phyloP scores from a whole-genome alignment of 352 stramenopile genomes.

The Pythium utonaiense region DNA sequence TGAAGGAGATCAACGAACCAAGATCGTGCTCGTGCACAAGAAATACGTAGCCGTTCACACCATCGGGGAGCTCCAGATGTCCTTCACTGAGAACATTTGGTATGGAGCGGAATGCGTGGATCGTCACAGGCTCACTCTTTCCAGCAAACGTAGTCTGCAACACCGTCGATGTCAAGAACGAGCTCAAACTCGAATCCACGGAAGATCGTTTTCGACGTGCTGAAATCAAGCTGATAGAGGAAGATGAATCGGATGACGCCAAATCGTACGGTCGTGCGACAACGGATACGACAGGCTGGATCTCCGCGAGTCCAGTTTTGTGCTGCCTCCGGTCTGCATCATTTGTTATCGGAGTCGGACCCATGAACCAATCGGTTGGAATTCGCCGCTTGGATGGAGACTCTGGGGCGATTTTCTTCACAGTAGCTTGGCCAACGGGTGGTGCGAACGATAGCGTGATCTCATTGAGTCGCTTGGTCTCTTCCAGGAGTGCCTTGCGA shows the following conservation, averaged over 20 bases:
- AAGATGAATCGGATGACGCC: slow-evolving; percentile 11
- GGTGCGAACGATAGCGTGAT: slow-evolving; percentile 55
- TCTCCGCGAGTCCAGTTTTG: background rate
- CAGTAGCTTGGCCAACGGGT: slow-evolving; percentile 58
- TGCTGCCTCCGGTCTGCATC: slow-evolving; percentile 21
- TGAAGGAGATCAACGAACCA: slow-evolving; percentile 78
- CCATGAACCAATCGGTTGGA: slow-evolving; percentile 75
- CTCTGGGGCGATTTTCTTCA: slow-evolving; percentile 72
- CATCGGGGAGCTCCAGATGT: slow-evolving; percentile 66
- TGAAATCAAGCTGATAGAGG: slow-evolving; percentile 4
- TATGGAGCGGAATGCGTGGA: slow-evolving; percentile 39
- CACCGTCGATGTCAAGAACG: slow-evolving; percentile 9
- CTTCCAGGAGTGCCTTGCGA: slow-evolving; percentile 53
- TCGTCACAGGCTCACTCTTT: slow-evolving; percentile 18
- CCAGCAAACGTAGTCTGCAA: slow-evolving; percentile 17
- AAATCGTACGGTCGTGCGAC: slow-evolving; percentile 11
- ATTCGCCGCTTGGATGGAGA: slow-evolving; percentile 67
- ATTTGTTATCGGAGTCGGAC: slow-evolving; percentile 21
- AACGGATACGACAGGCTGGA: background rate
- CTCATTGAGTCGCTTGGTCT: slow-evolving; percentile 53
- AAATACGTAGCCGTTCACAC: slow-evolving; percentile 77
- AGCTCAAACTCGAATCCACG: slow-evolving; percentile 3
- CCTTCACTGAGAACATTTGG: slow-evolving; percentile 47
- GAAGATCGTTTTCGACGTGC: slow-evolving; percentile 1
- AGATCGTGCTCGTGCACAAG: slow-evolving; percentile 80